phyloP scores from a whole-genome alignment of 2,329 filamentous ascomycete species.

The Elsinoe arachidis region DNA sequence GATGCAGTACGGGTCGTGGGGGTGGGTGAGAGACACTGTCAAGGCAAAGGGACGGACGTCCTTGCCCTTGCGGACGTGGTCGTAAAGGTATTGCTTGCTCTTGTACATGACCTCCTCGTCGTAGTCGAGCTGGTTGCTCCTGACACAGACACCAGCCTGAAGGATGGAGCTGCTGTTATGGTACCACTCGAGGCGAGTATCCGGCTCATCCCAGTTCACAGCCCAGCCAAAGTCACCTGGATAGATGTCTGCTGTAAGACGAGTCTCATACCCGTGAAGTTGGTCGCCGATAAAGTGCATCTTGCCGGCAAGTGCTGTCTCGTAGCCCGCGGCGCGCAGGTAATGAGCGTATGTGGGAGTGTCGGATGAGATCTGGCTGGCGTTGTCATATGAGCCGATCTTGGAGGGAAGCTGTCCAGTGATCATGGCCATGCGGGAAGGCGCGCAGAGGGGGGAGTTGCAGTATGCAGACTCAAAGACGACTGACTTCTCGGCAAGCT shows the following conservation, averaged over 20 bases:
- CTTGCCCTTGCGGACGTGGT: slow-evolving; percentile 74
- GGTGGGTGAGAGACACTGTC: slow-evolving; percentile 88
- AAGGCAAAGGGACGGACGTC: slow-evolving; percentile 71
- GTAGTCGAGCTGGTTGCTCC: slow-evolving; percentile 91
- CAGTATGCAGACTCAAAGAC: slow-evolving; percentile 94
- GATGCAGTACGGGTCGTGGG: slow-evolving; percentile 92
- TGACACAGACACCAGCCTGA: slow-evolving; percentile 78
- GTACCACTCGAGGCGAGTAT: slow-evolving; percentile 83
- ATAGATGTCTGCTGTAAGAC: slow-evolving; percentile 92
- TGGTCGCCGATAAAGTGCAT: slow-evolving; percentile 98
- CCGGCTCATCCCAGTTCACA: slow-evolving; percentile 88
- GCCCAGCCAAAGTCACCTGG: slow-evolving; percentile 91
- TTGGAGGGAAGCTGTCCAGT: slow-evolving; percentile 84
- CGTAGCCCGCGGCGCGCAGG: slow-evolving; percentile 73
- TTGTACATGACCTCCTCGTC: slow-evolving; percentile 95
- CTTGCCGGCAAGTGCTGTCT: slow-evolving; percentile 85
- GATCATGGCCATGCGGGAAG: slow-evolving; percentile 90
- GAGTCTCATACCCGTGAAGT: slow-evolving; percentile 85
- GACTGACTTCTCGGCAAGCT: slow-evolving; percentile 69
- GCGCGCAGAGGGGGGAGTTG: slow-evolving; percentile 84
- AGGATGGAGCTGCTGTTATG: slow-evolving; percentile 92
- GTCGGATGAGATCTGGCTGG: slow-evolving; percentile 72
- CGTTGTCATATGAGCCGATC: slow-evolving; percentile 89
- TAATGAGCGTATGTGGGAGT: slow-evolving; percentile 91
- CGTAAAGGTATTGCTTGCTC: slow-evolving; percentile 80